Evolutionary conservation across 2,329 filamentous ascomycete genomes (phyloP).

Genomic region (Aspergillus felis): DNA sequence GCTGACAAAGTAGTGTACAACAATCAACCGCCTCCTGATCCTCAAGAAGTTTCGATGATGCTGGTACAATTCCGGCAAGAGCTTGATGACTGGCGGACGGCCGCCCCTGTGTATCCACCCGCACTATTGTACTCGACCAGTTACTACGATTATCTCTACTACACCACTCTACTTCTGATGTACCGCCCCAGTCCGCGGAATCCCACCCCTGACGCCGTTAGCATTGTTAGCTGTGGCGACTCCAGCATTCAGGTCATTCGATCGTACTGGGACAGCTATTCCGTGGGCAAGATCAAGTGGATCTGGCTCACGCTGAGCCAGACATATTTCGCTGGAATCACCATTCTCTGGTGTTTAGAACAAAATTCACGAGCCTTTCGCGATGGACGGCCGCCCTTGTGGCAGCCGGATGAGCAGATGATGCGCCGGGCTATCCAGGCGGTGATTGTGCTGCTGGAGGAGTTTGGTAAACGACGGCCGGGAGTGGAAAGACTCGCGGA

Average conservation of each 20-base stretch:
- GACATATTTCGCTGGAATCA: conserved; percentile 38
- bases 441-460: conserved; percentile 34
- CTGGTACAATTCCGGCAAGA: conserved; percentile 34
- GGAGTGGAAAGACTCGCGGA: conserved; percentile 35
- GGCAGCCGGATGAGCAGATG: conserved; percentile 34
- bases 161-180: conserved; percentile 36
- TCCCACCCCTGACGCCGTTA: conserved; percentile 33
- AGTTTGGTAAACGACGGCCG: conserved; percentile 36
- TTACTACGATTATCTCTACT: conserved; percentile 40
- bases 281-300: conserved; percentile 38
- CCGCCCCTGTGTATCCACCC: conserved; percentile 32
- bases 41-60: conserved; percentile 23
- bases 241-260: conserved; percentile 37
- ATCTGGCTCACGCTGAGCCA: conserved; percentile 40
- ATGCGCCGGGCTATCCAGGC: conserved; percentile 36
- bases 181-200: conserved; percentile 37
- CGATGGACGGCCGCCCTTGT: conserved; percentile 25
- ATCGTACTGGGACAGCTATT: conserved; percentile 39
- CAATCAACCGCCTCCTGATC: conserved; percentile 27
- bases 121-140: conserved; percentile 39
- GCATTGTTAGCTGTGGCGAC: conserved; percentile 37
- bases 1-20: conserved; percentile 30
- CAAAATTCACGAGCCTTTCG: conserved; percentile 34
- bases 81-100: conserved; percentile 37
- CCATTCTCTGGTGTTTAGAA: conserved; percentile 39